Conservation (phyloP, 2,329 filamentous ascomycete species). For the Curvularia sp. region DNA sequence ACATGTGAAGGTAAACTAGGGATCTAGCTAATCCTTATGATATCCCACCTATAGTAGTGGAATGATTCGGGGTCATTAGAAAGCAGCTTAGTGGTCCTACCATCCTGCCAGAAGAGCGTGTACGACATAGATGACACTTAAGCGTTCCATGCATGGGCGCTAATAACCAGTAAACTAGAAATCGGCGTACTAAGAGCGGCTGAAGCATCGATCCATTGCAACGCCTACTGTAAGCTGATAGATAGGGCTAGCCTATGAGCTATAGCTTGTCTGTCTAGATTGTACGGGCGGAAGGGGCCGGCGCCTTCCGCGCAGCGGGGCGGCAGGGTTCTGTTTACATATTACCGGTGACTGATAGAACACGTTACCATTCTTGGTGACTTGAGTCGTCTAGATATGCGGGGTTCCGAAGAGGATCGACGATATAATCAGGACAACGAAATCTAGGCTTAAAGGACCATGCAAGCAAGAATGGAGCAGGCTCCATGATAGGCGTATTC, state of each 20-base stretch:
- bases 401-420: not conserved
- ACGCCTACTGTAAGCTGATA: not conserved
- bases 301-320: not conserved
- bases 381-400: not conserved
- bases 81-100: not conserved
- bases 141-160: not conserved
- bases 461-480: not conserved
- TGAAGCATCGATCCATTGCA: not conserved
- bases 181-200: not conserved
- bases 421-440: not conserved
- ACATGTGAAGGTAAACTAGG: not conserved
- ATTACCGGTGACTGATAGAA: not conserved
- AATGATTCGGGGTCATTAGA: not conserved
- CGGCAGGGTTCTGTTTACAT: not conserved
- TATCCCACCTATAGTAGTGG: not conserved
- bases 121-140: not conserved
- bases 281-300: not conserved
- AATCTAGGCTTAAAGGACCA: not conserved
- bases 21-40: not conserved
- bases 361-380: not conserved
- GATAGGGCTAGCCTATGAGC: not conserved
- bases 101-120: not conserved
- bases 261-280: slow-evolving; percentile 1
- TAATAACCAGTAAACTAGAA: not conserved
- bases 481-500: not conserved